phyloP scores from a whole-genome alignment of 1,284 basidiomycete species.

The Rhodotorula sp. region DNA sequence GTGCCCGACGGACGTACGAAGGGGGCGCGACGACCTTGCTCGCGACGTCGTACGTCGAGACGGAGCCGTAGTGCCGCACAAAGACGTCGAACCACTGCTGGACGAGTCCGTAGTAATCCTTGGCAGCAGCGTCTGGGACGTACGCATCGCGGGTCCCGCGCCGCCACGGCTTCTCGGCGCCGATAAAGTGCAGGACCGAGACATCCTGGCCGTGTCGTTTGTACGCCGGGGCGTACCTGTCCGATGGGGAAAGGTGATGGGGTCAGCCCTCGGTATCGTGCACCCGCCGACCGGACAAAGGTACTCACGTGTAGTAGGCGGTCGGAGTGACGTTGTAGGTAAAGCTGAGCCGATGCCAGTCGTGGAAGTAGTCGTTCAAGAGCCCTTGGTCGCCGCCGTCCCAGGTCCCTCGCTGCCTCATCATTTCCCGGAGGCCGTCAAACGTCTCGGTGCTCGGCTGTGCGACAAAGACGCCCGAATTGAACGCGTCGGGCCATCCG shows the following conservation, averaged over 20 bases:
- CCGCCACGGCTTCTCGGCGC: conserved; percentile 88
- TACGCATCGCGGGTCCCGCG: conserved; percentile 48
- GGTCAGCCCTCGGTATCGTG: background rate
- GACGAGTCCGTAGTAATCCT: conserved; percentile 73
- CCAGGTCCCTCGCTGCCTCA: conserved; percentile 78
- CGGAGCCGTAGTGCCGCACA: conserved; percentile 72
- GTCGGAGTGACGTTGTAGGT: conserved; percentile 97
- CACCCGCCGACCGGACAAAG: background rate
- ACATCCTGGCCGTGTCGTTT: conserved; percentile 85
- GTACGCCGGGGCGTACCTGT: conserved; percentile 90
- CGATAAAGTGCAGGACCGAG: conserved; percentile 90
- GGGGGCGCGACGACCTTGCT: conserved; percentile 20
- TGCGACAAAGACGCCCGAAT: conserved; percentile 89
- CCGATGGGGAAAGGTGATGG: background rate
- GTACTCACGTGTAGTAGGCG: conserved; percentile 87
- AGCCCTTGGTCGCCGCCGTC: conserved; percentile 97
- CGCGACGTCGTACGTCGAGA: conserved; percentile 48
- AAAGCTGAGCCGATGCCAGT: conserved; percentile 91
- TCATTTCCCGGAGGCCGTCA: conserved; percentile 64
- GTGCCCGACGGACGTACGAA: background rate
- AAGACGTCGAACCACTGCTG: conserved; percentile 89
- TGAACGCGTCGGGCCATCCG: conserved; percentile 99
- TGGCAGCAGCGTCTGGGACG: conserved; percentile 44
- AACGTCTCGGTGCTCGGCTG: conserved; percentile 80
- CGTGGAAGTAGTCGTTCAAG: conserved; percentile 80